Evolutionary conservation across 2,329 filamentous ascomycete species (phyloP), one percentile per base, ranked within the genome.

Genomic region (Xylariaceae sp.): DNA sequence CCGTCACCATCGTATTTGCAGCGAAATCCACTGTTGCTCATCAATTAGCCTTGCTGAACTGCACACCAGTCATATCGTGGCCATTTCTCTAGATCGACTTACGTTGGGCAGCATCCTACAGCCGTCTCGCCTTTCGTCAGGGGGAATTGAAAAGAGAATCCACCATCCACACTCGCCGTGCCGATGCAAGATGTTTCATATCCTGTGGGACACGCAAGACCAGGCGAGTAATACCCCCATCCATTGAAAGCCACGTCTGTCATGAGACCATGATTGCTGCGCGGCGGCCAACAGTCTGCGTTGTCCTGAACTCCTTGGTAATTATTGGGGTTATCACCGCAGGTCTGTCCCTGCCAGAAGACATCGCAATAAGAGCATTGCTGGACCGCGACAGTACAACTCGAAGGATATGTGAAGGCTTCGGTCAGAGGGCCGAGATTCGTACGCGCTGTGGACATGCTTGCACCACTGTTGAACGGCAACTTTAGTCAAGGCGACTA

Each of bases 151-250:
- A 66, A 62, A 4, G 56, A 52, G 5, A 53, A 54, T 3, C 55
- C 57, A n/a, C 58, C 58, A 11, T 44, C 19, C 5, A 42, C 43
- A 3, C 47, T 18, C 3, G 36, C 58, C 0, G 58, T 62, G 2
- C 65, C 63, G n/a, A 57, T 57, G 44, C 67, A 71, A 1, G 65
- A 61, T 5, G 65, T 57, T 12, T 48, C 56, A 51, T 68, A 66
- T 9, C 66, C 67, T 3, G 44, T 42, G 0, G 68, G 68, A 45
- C 67, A 70, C 1, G 52, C 48, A 10, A 67, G 32, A 0, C 66
- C 68, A 0, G 68, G 68, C 3, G 66, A 69, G 47, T 70, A 69
- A 47, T 67, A 68, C 6, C 68, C 67, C 64, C 66, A 64, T 19
- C 66, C 66, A 9, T 48, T 43, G 12, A 69, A 47, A 5, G 62